Conservation (phyloP, 2,329 filamentous ascomycete species). For the Sporothrix mexicana region DNA sequence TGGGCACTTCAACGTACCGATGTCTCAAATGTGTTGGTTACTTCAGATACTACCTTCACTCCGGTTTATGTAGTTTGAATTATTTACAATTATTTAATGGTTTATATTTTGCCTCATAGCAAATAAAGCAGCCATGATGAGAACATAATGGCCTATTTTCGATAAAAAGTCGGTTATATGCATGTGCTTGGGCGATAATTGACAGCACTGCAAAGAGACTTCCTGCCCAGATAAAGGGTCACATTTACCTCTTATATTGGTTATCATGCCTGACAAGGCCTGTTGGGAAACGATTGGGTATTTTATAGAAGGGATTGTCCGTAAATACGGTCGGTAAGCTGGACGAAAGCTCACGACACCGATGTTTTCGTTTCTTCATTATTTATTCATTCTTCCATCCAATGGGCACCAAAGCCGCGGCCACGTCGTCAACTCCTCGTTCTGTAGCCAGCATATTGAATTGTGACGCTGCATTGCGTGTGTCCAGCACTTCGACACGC, state of each 20-base stretch:
- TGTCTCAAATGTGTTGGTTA: too few relatives aligned
- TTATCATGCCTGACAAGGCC: not conserved
- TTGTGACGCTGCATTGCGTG: slow-evolving; percentile 89
- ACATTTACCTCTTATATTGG: not conserved
- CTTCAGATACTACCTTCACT: too few relatives aligned
- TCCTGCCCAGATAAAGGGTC: too few relatives aligned
- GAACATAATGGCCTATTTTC: too few relatives aligned
- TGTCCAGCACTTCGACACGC: slow-evolving; percentile 86
- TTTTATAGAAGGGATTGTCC: not conserved
- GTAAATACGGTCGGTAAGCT: not conserved
- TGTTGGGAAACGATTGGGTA: not conserved
- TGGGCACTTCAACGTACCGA: not conserved
- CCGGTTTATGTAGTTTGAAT: too few relatives aligned
- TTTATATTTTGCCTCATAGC: too few relatives aligned
- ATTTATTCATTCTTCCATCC: slow-evolving; percentile 71
- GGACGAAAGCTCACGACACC: not conserved
- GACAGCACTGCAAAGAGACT: not conserved
- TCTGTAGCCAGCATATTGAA: slow-evolving; percentile 97
- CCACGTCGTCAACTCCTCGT: slow-evolving; percentile 81
- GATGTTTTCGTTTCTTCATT: not conserved
- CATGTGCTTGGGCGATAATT: not conserved
- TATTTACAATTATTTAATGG: too few relatives aligned
- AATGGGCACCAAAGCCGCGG: slow-evolving; percentile 84
- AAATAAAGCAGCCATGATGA: too few relatives aligned
- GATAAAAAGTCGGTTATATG: too few relatives aligned